Evolutionary conservation across 2,329 filamentous ascomycete species (phyloP), one percentile per base, ranked within the genome.

Genomic region (Cladophialophora exuberans): DNA sequence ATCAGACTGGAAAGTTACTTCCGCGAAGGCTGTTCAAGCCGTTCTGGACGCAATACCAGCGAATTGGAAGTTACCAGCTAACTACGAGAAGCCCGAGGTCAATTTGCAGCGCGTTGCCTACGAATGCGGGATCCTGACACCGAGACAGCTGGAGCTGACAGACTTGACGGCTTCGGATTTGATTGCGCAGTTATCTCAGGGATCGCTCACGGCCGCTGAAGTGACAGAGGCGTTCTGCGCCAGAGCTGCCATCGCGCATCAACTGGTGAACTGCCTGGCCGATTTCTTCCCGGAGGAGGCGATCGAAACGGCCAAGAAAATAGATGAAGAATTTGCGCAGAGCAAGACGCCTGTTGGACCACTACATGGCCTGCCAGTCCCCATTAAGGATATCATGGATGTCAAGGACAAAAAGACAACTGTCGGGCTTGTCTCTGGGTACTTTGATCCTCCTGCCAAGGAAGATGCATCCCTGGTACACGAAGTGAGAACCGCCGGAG

Each of bases 151-250:
- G 6, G 64, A 67, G 3, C 79, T 81, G 33, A 81, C 79, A 0
- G 74, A 78, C 25, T 73, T 75, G 36, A 76, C 79, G 56, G 75
- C 72, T 0, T 64, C 69, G 3, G 69, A 63, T 1, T 69, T 81
- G 3, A n/a, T 51, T 11, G 28, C 33, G 3, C 33, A 15, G 41
- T 30, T 62, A n/a, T 28, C 22, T 2, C 28, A 25, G 6, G 68
- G 70, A 1, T 63, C 62, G n/a, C 61, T 75, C 30, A 73, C 66
- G 5, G 70, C 73, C 0, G 66, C 72, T 0, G 73, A 80, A 9
- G 79, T 83, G 2, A 71, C 74, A 1, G 71, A 66, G n/a, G 82
- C 81, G 0, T 86, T 81, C 62, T 80, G 78, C 67, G 82, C 81
- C 5, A 59, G 64, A 1, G 64, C 66, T 4, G 65, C 62, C 10